Evolutionary conservation across 2,329 filamentous ascomycete genomes (phyloP).

Genomic region (Arachnomyces sp.): DNA sequence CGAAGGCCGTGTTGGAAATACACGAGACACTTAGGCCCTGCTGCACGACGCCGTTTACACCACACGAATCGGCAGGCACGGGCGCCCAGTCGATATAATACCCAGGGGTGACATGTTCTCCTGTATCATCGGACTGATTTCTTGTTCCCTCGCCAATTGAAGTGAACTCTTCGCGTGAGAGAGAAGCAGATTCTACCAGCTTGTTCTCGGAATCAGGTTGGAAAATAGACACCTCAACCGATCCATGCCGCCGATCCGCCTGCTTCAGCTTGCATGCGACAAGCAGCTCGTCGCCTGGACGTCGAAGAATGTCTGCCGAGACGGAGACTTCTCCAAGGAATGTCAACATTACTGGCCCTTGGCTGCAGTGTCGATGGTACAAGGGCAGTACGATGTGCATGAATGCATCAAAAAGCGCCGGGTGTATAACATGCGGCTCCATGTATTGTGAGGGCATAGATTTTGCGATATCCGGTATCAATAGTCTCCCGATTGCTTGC

Average conservation of each 20-base stretch:
- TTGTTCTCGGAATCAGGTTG: constrained; percentile 1
- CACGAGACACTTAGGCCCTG: no score
- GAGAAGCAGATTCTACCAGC: neutral
- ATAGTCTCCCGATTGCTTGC: neutral
- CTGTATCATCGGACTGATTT: neutral
- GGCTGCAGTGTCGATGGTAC: constrained; percentile 5
- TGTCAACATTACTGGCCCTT: constrained; percentile 6
- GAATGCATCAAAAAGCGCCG: constrained; percentile 8
- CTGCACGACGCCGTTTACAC: no score
- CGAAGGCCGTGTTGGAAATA: no score
- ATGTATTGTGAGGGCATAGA: constrained; percentile 9
- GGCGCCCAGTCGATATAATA: neutral
- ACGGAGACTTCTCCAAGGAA: constrained; percentile 4
- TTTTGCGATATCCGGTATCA: constrained; percentile 3
- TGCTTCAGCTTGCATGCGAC: constrained; percentile 2
- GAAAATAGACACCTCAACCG: constrained; percentile 4
- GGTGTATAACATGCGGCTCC: constrained; percentile 12
- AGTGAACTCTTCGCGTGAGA: constrained; percentile 4
- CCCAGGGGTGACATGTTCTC: neutral
- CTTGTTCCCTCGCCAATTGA: constrained; percentile 3
- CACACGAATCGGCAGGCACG: neutral
- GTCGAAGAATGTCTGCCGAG: neutral
- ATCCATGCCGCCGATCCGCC: constrained; percentile 1
- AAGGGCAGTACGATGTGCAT: constrained; percentile 8
- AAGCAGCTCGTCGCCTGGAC: neutral